These are phyloP conservation scores for Crithidia sp. DNA, from an alignment of 208 protist species.

Conservation along the genomic window DNA sequence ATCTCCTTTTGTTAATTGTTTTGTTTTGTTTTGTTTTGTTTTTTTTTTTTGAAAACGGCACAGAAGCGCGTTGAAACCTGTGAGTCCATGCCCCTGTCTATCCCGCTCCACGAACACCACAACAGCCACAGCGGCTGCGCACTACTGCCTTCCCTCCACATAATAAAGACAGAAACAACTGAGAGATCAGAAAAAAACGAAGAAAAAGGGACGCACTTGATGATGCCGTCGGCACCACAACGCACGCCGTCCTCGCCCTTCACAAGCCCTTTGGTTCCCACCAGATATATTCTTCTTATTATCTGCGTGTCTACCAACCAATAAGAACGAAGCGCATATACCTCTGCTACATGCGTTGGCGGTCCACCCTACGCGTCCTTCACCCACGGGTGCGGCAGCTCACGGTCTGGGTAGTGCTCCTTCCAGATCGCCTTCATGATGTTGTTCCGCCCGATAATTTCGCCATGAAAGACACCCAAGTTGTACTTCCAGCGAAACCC, in stretches of 20 bases:
- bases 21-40: not conserved
- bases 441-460: constrained; percentile 83
- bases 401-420: constrained; percentile 83
- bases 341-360: too few relatives aligned
- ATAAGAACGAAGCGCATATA: too few relatives aligned
- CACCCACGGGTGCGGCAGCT: constrained; percentile 84
- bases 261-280: too few relatives aligned
- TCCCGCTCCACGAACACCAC: too few relatives aligned
- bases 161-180: not conserved
- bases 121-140: too few relatives aligned
- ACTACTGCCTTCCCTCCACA: not conserved
- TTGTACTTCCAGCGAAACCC: constrained; percentile 88
- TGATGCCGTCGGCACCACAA: not conserved
- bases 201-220: too few relatives aligned
- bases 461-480: constrained; percentile 76
- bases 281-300: too few relatives aligned
- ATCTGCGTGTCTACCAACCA: too few relatives aligned
- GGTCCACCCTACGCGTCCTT: constrained; percentile 40
- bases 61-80: not conserved
- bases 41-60: not conserved
- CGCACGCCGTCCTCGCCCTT: not conserved
- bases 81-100: not conserved
- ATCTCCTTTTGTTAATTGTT: not conserved
- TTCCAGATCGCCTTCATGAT: constrained; percentile 74
- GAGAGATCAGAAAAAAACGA: not conserved